These are phyloP conservation scores for Dactylellina leptospora DNA, from an alignment of 2,329 filamentous ascomycete species.

Conservation along the genomic window DNA sequence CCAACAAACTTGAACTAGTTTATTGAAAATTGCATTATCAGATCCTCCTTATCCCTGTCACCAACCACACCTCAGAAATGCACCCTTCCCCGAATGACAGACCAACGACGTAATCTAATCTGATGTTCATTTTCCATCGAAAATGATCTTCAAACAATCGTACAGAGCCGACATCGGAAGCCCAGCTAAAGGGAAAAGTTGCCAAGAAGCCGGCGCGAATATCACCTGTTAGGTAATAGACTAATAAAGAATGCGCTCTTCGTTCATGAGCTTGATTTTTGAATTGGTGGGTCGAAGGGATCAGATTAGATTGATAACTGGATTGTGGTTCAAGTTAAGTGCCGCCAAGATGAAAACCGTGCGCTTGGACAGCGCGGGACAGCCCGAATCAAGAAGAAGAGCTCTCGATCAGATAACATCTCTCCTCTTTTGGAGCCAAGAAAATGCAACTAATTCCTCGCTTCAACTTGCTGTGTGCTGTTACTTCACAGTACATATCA, in stretches of 20 bases:
- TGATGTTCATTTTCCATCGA: conserved; percentile 28
- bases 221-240: background rate
- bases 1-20: too few relatives aligned
- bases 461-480: background rate
- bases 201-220: background rate
- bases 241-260: background rate
- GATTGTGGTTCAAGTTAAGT: conserved; percentile 13
- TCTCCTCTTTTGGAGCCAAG: background rate
- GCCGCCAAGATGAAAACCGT: conserved; percentile 6
- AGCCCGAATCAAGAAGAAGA: background rate
- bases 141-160: background rate
- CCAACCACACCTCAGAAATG: background rate
- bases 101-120: conserved; percentile 52
- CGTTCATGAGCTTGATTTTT: background rate
- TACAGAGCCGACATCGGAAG: background rate
- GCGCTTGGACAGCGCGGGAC: background rate
- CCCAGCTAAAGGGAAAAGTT: background rate
- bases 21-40: conserved; percentile 51
- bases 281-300: conserved; percentile 19
- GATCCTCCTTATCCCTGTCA: conserved; percentile 41
- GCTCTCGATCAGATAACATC: conserved; percentile 8
- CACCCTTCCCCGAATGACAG: conserved; percentile 30
- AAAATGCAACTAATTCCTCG: background rate
- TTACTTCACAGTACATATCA: background rate
- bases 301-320: conserved; percentile 54